Base-by-base conservation (phyloP, 2,329 filamentous ascomycete species). In the Beauveria bassiana region DNA sequence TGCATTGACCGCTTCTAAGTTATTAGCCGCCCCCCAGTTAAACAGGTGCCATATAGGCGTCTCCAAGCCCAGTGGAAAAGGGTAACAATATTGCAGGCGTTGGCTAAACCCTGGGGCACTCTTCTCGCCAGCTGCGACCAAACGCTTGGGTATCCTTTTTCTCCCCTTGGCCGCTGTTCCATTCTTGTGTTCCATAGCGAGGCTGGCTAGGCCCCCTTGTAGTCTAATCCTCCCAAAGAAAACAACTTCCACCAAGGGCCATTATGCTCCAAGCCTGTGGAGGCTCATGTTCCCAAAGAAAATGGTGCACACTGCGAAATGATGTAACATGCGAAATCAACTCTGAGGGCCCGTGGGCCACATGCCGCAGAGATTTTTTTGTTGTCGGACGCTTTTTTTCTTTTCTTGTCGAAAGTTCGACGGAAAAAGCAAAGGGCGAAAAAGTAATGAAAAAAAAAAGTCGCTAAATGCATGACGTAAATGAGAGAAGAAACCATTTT, bases 391-490 rank as follows among this genome's bases (percentile, higher is more conserved):
- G 70, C 63, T 54, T 61, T 59, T 54, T 53, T 51, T 51, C 56
- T 59, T 59, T 61, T 74, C 70, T 71, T 75, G 71, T 68, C 71
- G 68, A 67, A 49, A 64, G 64, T 46, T 57, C 51, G 57, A 61
- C 61, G 40, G 46, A 47, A 59, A 61, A 47, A 59, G 55, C 38
- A 38, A 53, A 26, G 26, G 24, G 53, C 45, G 64, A 68, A 68
- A 67, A 69, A 63, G 60, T 62, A 68, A 67, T 68, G 65, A 69
- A 69, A 66, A 70, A 70, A 68, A 69, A 65, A 61, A 66, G 66
- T 75, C 76, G 76, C 77, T 79, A 77, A 75, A 79, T 78, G 76
- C 73, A 74, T 74, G 72, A 76, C 70, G 68, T 74, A 71, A 69
- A 74, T 71, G 66, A 69, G 65, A 71, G 62, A 66, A n/a, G 22